Evolutionary conservation across 768 basidiomycete genomes (phyloP).

Genomic region (Coprinellus micaceus): DNA sequence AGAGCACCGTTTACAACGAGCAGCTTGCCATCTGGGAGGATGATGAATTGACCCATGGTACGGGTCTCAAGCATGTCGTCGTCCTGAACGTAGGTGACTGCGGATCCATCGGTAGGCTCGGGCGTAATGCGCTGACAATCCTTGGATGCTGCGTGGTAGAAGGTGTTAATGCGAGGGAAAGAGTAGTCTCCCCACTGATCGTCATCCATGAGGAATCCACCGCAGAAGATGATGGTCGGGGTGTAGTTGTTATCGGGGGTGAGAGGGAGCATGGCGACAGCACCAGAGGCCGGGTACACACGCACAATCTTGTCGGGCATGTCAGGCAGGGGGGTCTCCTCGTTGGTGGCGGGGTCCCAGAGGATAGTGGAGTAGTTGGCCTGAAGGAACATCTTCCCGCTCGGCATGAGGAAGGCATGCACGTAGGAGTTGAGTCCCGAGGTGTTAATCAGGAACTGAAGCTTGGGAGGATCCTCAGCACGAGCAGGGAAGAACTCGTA

Average conservation of each 20-base stretch:
- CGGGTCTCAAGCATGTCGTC: conserved; percentile 72
- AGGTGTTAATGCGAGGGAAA: conserved; percentile 69
- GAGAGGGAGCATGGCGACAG: conserved; percentile 84
- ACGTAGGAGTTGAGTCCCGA: conserved; percentile 79
- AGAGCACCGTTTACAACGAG: conserved; percentile 77
- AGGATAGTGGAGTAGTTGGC: conserved; percentile 70
- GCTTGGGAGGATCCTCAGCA: conserved; percentile 42
- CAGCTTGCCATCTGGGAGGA: conserved; percentile 74
- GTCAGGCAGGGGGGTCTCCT: conserved; percentile 59
- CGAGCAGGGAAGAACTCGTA: conserved; percentile 79
- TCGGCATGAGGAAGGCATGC: conserved; percentile 69
- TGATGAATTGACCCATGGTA: conserved; percentile 91
- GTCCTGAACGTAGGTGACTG: conserved; percentile 60
- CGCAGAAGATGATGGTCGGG: conserved; percentile 86
- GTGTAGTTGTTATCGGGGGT: conserved; percentile 86
- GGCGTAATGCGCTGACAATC: conserved; percentile 86
- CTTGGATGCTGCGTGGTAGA: conserved; percentile 60
- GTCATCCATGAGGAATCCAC: conserved; percentile 77
- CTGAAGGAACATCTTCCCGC: conserved; percentile 77
- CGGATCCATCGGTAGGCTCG: conserved; percentile 68
- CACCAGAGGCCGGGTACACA: conserved; percentile 89
- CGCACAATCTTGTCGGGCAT: conserved; percentile 75
- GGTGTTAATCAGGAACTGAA: conserved; percentile 67
- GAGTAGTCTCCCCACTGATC: conserved; percentile 74
- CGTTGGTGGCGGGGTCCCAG: conserved; percentile 53